Base-by-base conservation (phyloP, 148 eudicot species). In the Suaeda aralocaspica region DNA sequence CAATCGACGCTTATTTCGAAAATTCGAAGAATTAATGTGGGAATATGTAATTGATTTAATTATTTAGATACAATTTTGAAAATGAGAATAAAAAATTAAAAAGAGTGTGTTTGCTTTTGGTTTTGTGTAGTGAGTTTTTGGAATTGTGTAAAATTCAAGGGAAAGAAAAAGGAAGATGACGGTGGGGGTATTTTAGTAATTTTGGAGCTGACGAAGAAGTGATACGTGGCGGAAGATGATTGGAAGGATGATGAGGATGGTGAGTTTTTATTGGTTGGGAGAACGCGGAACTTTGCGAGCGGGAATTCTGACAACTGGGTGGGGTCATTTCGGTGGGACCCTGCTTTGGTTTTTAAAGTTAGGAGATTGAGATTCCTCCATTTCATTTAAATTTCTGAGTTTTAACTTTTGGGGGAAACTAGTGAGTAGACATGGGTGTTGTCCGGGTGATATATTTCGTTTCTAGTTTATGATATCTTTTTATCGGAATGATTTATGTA, bases 261-360 rank as follows among this genome's bases (percentile, higher is more conserved):
- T 76, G 69, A 1, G 28, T 53, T 83, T 25, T 68, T 62, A 83
- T 85, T 83, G 84, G 86, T 16, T 65, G 50, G 11, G 66, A 12
- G 11, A 56, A 82, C 81, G 79, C 69, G 72, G 82, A 72, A 48
- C 45, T 39, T 3, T 57, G 19, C 1, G 22, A 9, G 7, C 3
- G 44, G 6, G 28, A 33, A 18, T n/a, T 42, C 44, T 16, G 25
- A 57, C 61, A 55, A 55, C 36, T 9, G 28, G 19, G 36, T 9
- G 46, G n/a, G n/a, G n/a, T n/a, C n/a, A n/a, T n/a, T n/a, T n/a
- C n/a, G n/a, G n/a, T n/a, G n/a, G n/a, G n/a, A n/a, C n/a, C n/a
- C n/a, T n/a, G n/a, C n/a, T n/a, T n/a, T n/a, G n/a, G n/a, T n/a
- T n/a, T n/a, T n/a, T n/a, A n/a, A n/a, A n/a, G n/a, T n/a, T n/a